These are phyloP conservation scores for Malbranchea zuffiana DNA, from an alignment of 2,329 filamentous ascomycete species.

Conservation along the genomic window DNA sequence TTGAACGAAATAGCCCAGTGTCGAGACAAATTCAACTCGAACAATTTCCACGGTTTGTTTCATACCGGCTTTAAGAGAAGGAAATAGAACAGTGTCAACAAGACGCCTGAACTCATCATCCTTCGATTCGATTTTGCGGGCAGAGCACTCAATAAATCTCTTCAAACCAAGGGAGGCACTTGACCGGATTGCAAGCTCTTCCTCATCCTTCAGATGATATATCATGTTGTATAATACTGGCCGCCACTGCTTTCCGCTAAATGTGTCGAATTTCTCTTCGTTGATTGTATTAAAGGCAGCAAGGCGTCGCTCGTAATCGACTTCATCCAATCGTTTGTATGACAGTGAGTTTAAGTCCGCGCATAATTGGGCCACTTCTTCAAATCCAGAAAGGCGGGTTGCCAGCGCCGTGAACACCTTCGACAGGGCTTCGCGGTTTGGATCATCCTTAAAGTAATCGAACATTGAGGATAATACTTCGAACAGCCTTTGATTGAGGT, in stretches of 20 bases:
- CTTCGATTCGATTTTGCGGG: slow-evolving; percentile 33
- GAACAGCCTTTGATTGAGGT: slow-evolving; percentile 56
- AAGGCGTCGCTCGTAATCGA: slow-evolving; percentile 75
- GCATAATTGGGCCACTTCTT: slow-evolving; percentile 58
- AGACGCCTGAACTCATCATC: slow-evolving; percentile 46
- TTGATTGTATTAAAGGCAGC: slow-evolving; percentile 65
- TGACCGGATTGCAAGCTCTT: slow-evolving; percentile 74
- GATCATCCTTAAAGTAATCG: slow-evolving; percentile 75
- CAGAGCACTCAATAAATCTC: slow-evolving; percentile 59
- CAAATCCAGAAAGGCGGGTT: slow-evolving; percentile 48
- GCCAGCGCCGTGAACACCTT: slow-evolving; percentile 63
- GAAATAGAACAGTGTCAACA: slow-evolving; percentile 56
- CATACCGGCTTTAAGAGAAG: slow-evolving; percentile 64
- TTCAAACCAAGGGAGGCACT: slow-evolving; percentile 75
- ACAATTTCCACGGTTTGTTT: slow-evolving; percentile 73
- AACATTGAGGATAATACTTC: slow-evolving; percentile 70
- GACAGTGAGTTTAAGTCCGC: slow-evolving; percentile 71
- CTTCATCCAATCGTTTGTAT: slow-evolving; percentile 62
- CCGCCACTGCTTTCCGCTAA: slow-evolving; percentile 68
- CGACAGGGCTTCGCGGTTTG: slow-evolving; percentile 63
- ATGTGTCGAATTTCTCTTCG: slow-evolving; percentile 45
- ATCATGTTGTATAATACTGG: slow-evolving; percentile 82
- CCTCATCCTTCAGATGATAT: slow-evolving; percentile 72
- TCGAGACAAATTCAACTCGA: slow-evolving; percentile 66
- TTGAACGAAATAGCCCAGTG: slow-evolving; percentile 68